Conservation (phyloP, 257 asterid genomes). For the Ballota nigra region DNA sequence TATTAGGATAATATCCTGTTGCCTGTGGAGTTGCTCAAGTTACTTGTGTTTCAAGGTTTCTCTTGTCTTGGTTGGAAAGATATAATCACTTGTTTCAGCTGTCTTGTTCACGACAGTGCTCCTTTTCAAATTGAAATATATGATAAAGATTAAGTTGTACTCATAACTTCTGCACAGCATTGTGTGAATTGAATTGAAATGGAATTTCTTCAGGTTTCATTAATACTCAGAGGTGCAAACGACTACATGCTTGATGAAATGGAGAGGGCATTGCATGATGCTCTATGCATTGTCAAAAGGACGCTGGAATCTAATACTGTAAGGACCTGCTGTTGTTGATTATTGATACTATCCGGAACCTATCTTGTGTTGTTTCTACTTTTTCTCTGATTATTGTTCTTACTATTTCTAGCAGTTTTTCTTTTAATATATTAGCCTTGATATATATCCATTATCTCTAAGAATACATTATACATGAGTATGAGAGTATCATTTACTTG, state of each 20-base stretch:
- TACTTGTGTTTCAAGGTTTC: background rate
- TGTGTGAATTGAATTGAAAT: background rate
- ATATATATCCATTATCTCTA: background rate
- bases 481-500: background rate
- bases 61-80: background rate
- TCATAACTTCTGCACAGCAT: background rate
- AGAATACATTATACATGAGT: background rate
- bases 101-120: background rate
- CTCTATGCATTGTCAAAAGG: constrained; percentile 81
- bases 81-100: background rate
- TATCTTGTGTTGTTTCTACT: background rate
- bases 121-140: background rate
- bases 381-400: background rate
- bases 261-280: constrained; percentile 95
- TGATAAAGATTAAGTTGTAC: background rate
- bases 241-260: constrained; percentile 92
- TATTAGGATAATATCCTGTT: background rate
- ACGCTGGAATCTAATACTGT: constrained; percentile 84
- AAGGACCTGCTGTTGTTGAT: constrained; percentile 20
- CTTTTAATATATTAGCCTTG: background rate
- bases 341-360: too few relatives aligned
- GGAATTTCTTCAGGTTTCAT: constrained; percentile 50
- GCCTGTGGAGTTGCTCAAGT: background rate
- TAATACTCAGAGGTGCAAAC: constrained; percentile 85
- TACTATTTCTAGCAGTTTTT: background rate